phyloP scores from a whole-genome alignment of 2,329 filamentous ascomycete species.

The Fusarium staphyleae region DNA sequence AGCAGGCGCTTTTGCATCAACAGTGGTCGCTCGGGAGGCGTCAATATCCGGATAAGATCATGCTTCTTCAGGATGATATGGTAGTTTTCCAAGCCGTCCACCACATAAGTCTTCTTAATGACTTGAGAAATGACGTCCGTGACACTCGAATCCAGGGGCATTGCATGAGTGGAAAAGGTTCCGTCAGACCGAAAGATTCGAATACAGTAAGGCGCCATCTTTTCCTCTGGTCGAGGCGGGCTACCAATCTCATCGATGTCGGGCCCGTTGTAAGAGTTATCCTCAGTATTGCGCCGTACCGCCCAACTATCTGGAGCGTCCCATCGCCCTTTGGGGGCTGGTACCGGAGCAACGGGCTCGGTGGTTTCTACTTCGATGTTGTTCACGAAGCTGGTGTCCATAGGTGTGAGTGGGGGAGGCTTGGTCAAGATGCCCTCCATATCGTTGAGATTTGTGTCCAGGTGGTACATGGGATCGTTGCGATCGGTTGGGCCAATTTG shows the following conservation, averaged over 20 bases:
- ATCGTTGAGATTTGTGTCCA: slow-evolving; percentile 87
- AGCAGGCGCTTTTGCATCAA: slow-evolving; percentile 90
- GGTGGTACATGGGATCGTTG: slow-evolving; percentile 70
- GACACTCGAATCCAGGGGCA: slow-evolving; percentile 83
- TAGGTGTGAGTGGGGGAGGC: slow-evolving; percentile 73
- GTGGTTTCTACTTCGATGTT: slow-evolving; percentile 53
- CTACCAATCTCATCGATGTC: slow-evolving; percentile 74
- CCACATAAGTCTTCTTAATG: slow-evolving; percentile 91
- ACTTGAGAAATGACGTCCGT: slow-evolving; percentile 88
- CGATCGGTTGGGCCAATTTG: slow-evolving; percentile 67
- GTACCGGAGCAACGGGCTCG: slow-evolving; percentile 44
- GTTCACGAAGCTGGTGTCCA: slow-evolving; percentile 63
- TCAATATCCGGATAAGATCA: slow-evolving; percentile 83
- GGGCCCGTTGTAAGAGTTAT: slow-evolving; percentile 61
- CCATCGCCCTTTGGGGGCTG: slow-evolving; percentile 69
- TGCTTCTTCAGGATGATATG: slow-evolving; percentile 96
- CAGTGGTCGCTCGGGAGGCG: slow-evolving; percentile 79
- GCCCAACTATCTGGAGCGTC: slow-evolving; percentile 97
- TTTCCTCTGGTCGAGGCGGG: slow-evolving; percentile 75
- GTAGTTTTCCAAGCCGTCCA: slow-evolving; percentile 91
- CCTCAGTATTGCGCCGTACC: slow-evolving; percentile 76
- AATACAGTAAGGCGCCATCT: slow-evolving; percentile 83
- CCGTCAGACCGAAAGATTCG: slow-evolving; percentile 93
- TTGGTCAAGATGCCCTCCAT: slow-evolving; percentile 90
- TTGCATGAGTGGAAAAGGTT: slow-evolving; percentile 91